phyloP scores from a whole-genome alignment of 2,329 filamentous ascomycete species.

The Sarocladium brachiariae region DNA sequence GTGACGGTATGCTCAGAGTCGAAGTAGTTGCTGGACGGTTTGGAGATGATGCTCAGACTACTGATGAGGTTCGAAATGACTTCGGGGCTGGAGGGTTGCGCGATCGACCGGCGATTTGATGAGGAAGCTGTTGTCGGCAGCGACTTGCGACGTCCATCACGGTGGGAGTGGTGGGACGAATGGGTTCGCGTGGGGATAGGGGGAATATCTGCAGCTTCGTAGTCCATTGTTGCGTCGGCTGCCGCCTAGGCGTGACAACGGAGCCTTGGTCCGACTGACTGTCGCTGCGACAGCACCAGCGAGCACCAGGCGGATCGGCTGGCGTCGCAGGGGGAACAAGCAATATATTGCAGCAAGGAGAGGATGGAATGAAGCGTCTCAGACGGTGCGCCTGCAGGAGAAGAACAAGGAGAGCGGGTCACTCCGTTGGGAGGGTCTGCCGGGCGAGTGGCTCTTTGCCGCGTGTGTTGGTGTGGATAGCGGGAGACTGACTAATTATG shows the following conservation, averaged over 20 bases:
- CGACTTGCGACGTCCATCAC: background rate
- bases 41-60: slow-evolving; percentile 60
- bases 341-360: background rate
- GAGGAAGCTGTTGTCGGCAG: slow-evolving; percentile 1
- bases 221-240: slow-evolving; percentile 2
- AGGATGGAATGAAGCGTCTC: slow-evolving; percentile 8
- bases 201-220: slow-evolving; percentile 6
- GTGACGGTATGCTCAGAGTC: slow-evolving; percentile 44
- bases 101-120: slow-evolving; percentile 19
- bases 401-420: slow-evolving; percentile 7
- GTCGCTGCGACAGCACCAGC: background rate
- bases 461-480: background rate
- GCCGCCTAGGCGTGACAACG: background rate
- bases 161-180: slow-evolving; percentile 4
- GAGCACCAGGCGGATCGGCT: slow-evolving; percentile 3
- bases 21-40: slow-evolving; percentile 63
- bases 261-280: background rate
- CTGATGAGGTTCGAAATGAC: slow-evolving; percentile 66
- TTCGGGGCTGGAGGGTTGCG: slow-evolving; percentile 52
- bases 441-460: background rate
- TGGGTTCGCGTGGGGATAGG: slow-evolving; percentile 10
- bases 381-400: slow-evolving; percentile 3
- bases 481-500: background rate
- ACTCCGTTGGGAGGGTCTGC: background rate
- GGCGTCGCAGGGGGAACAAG: slow-evolving; percentile 4